A percentile compares a stretch with the other conserved stretches of the same genome.
phyloP scores from a whole-genome alignment of 139 green algal genomes.

The Chlamydomonas sp. region DNA sequence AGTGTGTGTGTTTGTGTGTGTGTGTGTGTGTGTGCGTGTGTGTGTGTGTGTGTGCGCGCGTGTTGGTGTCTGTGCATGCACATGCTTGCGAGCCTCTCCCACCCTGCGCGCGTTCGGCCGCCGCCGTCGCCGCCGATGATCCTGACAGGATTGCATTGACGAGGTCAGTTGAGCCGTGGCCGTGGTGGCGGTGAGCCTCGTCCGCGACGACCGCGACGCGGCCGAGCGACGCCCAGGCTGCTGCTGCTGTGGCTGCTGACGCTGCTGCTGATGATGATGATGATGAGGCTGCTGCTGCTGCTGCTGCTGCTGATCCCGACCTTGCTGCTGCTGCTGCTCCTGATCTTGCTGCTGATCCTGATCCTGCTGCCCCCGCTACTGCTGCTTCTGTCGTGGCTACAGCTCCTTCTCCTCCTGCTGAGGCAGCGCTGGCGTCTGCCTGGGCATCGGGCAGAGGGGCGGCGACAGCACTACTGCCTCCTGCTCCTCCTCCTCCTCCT shows the following conservation, averaged over 20 bases:
- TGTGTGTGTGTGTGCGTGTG: too few species aligned
- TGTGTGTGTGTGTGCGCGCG: too few species aligned
- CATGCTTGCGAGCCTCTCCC: too few species aligned
- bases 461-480: too few species aligned
- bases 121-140: background rate
- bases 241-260: background rate
- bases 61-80: too few species aligned
- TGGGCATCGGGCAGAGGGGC: too few species aligned
- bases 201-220: conserved; percentile 37
- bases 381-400: background rate
- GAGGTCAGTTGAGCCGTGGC: conserved; percentile 24
- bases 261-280: too few species aligned
- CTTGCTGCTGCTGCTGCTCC: background rate
- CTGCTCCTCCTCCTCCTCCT: too few species aligned
- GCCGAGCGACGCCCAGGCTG: background rate
- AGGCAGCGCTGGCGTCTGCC: background rate
- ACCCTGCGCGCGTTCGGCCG: too few species aligned
- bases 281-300: too few species aligned
- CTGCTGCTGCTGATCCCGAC: background rate
- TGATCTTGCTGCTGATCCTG: background rate
- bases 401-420: background rate
- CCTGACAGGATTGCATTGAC: conserved; percentile 23
- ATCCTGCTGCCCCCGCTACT: background rate
- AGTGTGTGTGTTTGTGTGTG: too few species aligned
- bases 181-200: conserved; percentile 41